Evolutionary conservation across 805 yeast genomes (phyloP).

Genomic region (Metahyphopichia silvanorum): DNA sequence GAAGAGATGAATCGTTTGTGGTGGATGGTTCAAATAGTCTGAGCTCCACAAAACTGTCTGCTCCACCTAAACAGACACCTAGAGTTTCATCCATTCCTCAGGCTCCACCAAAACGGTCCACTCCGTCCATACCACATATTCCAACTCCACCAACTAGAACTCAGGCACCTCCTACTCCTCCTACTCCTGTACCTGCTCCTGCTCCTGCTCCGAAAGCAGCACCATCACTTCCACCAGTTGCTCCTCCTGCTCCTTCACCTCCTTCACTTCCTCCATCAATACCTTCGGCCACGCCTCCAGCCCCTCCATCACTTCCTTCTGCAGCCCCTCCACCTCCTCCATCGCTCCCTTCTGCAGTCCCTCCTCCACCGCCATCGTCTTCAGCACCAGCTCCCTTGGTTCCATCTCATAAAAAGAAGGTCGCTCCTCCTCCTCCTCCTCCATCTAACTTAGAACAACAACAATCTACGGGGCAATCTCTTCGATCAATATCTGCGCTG

Average conservation of each 20-base stretch:
- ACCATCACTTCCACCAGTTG: constrained; percentile 2
- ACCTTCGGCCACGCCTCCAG: constrained; percentile 14
- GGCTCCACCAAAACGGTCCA: constrained; percentile 26
- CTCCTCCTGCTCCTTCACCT: constrained; percentile 28
- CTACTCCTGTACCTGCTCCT: constrained; percentile 22
- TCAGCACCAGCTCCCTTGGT: constrained; percentile 6
- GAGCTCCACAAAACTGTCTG: constrained; percentile 8
- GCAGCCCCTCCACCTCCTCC: constrained; percentile 20
- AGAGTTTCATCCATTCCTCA: constrained; percentile 12
- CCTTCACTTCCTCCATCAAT: constrained; percentile 26
- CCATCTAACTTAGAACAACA: constrained; percentile 32
- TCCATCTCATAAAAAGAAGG: constrained; percentile 13
- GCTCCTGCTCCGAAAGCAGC: constrained; percentile 24
- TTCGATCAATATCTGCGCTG: constrained; percentile 62
- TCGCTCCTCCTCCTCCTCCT: constrained; percentile 18
- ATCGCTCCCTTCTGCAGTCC: constrained; percentile 15
- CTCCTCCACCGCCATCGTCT: constrained; percentile 13
- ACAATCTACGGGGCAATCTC: constrained; percentile 46
- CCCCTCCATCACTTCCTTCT: constrained; percentile 16
- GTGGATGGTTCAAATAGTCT: constrained; percentile 33
- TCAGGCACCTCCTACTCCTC: constrained; percentile 41
- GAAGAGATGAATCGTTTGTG: constrained; percentile 49
- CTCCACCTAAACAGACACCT: constrained; percentile 9
- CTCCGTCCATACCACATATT: constrained; percentile 26
- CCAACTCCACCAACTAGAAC: constrained; percentile 25